A percentile compares a stretch with the other conserved stretches of the same genome.
These are phyloP conservation scores for Ophiostoma australiae DNA, from an alignment of 2,329 filamentous ascomycete species.

Conservation along the genomic window DNA sequence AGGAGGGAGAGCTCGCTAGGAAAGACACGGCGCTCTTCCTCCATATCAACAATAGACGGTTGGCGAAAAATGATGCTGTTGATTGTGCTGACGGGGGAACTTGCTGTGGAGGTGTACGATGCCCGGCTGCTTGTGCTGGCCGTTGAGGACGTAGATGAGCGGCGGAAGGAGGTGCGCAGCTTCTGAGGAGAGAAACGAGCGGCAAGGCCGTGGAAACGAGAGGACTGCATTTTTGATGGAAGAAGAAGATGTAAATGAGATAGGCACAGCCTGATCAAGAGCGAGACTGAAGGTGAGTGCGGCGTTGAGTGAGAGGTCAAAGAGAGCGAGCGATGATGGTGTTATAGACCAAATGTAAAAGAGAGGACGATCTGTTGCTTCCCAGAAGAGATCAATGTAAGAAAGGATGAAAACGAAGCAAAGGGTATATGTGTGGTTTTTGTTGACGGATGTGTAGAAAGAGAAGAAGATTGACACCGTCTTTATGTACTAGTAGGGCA, in stretches of 20 bases:
- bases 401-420: background rate
- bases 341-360: background rate
- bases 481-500: slow-evolving; percentile 1
- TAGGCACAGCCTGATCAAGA: slow-evolving; percentile 11
- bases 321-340: background rate
- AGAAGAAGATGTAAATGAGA: background rate
- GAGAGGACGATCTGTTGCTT: slow-evolving; percentile 22
- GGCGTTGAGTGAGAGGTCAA: background rate
- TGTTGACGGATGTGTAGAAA: background rate
- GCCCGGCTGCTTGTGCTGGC: slow-evolving; percentile 40
- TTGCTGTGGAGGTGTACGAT: slow-evolving; percentile 44
- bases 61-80: slow-evolving; percentile 57
- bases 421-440: background rate
- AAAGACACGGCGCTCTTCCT: slow-evolving; percentile 53
- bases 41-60: slow-evolving; percentile 52
- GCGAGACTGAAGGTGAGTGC: background rate
- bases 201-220: slow-evolving; percentile 48
- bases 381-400: slow-evolving; percentile 18
- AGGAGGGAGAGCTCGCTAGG: slow-evolving; percentile 52
- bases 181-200: slow-evolving; percentile 47
- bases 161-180: slow-evolving; percentile 51
- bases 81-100: slow-evolving; percentile 47
- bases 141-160: slow-evolving; percentile 36
- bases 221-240: slow-evolving; percentile 41
- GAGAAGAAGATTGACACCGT: background rate